These are phyloP conservation scores for Symbiodinium natans DNA, from an alignment of 73 alveolate genomes.

Conservation along the genomic window DNA sequence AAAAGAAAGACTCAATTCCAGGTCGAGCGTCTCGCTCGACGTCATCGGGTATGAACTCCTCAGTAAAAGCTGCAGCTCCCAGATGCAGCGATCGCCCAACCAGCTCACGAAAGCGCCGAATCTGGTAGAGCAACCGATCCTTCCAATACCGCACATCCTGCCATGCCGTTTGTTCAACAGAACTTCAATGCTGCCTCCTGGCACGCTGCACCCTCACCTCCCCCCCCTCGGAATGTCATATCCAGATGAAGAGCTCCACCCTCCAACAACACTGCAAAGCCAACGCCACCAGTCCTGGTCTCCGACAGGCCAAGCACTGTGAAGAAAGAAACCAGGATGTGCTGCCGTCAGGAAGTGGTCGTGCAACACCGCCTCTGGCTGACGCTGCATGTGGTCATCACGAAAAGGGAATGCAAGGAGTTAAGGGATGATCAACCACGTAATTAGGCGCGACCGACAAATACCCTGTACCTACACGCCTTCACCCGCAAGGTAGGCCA, in stretches of 20 bases:
- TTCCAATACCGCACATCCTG: conserved; percentile 92
- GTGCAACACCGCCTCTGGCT: conserved; percentile 73
- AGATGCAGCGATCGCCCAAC: conserved; percentile 29
- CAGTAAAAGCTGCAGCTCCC: conserved; percentile 34
- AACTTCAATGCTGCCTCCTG: neutral
- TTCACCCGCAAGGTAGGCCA: too few species aligned
- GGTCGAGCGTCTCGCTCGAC: conserved; percentile 50
- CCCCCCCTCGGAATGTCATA: neutral
- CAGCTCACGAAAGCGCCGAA: conserved; percentile 85
- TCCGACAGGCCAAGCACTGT: conserved; percentile 86
- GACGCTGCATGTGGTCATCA: too few species aligned
- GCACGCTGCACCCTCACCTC: too few species aligned
- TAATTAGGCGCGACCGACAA: too few species aligned
- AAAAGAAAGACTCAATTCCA: neutral
- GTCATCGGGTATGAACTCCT: conserved; percentile 25
- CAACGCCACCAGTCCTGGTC: conserved; percentile 91
- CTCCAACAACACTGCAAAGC: too few species aligned
- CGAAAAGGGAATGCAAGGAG: too few species aligned
- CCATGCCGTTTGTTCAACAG: neutral
- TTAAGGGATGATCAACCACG: too few species aligned
- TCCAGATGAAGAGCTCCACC: neutral
- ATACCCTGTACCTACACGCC: too few species aligned
- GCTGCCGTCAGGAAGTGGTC: conserved; percentile 83
- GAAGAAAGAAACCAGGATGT: conserved; percentile 74
- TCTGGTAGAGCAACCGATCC: conserved; percentile 81